Conservation (phyloP, 2,329 filamentous ascomycete species). For the Colletotrichum liriopes region DNA sequence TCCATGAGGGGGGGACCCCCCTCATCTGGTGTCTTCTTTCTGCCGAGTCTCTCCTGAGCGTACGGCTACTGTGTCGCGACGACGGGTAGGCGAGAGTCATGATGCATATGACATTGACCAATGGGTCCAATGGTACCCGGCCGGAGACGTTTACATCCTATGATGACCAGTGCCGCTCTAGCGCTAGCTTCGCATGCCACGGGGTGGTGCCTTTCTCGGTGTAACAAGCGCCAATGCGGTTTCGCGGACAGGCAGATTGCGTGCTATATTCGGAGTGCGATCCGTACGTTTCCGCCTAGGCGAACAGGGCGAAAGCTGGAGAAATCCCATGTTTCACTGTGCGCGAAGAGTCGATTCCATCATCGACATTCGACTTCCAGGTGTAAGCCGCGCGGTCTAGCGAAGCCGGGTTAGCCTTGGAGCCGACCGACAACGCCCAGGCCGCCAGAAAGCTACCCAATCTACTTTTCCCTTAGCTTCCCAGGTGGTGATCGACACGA, state of each 20-base stretch:
- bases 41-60: not conserved
- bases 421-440: not conserved
- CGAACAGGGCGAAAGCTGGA: conserved; percentile 9
- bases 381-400: not conserved
- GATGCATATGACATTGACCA: conserved; percentile 17
- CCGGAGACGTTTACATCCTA: conserved; percentile 28
- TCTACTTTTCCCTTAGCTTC: not conserved
- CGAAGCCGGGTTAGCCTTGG: not conserved
- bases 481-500: conserved; percentile 32
- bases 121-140: conserved; percentile 1
- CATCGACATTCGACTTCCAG: conserved; percentile 27
- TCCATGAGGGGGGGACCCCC: not conserved
- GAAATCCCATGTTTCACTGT: conserved; percentile 43
- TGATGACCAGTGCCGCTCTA: conserved; percentile 12
- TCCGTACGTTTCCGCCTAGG: conserved; percentile 10
- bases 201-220: conserved; percentile 10
- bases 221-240: conserved; percentile 10
- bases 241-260: conserved; percentile 12
- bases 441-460: not conserved
- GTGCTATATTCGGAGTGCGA: conserved; percentile 26
- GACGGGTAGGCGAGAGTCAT: conserved; percentile 15
- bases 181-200: conserved; percentile 35
- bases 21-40: not conserved
- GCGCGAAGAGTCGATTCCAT: conserved; percentile 39
- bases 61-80: conserved; percentile 9